Conservation (phyloP, 2,329 filamentous ascomycete genomes). For the Apiospora kogelbergensis region DNA sequence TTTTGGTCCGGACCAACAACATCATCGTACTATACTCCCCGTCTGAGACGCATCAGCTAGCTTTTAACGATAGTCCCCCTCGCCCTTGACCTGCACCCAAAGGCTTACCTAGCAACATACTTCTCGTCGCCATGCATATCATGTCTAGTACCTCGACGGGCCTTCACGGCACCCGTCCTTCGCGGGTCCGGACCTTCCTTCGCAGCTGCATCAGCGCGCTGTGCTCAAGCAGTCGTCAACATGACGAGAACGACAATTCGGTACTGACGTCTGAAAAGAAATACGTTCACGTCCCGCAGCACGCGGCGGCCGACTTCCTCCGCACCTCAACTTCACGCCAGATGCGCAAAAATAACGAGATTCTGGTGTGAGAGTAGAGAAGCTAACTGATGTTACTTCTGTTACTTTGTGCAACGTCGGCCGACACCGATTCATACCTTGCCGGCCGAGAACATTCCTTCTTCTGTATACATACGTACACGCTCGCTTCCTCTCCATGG, state of each 20-base stretch:
- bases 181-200: not conserved
- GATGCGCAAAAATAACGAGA: constrained; percentile 38
- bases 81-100: not conserved
- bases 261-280: not conserved
- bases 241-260: not conserved
- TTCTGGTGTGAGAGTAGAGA: constrained; percentile 17
- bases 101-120: not conserved
- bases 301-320: constrained; percentile 42
- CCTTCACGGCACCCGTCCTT: not conserved
- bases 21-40: not conserved
- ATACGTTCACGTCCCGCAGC: constrained; percentile 34
- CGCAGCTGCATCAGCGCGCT: not conserved
- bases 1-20: not conserved
- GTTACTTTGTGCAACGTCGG: not conserved
- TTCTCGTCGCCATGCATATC: not conserved
- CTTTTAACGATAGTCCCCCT: not conserved
- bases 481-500: not conserved
- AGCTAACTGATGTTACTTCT: not conserved
- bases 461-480: not conserved
- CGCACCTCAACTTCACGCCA: constrained; percentile 39
- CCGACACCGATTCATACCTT: not conserved
- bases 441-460: not conserved
- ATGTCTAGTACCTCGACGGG: not conserved
- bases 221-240: not conserved
- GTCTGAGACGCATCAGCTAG: not conserved